phyloP scores from a whole-genome alignment of 1,284 basidiomycete genomes.

The Papiliotrema fonsecae region DNA sequence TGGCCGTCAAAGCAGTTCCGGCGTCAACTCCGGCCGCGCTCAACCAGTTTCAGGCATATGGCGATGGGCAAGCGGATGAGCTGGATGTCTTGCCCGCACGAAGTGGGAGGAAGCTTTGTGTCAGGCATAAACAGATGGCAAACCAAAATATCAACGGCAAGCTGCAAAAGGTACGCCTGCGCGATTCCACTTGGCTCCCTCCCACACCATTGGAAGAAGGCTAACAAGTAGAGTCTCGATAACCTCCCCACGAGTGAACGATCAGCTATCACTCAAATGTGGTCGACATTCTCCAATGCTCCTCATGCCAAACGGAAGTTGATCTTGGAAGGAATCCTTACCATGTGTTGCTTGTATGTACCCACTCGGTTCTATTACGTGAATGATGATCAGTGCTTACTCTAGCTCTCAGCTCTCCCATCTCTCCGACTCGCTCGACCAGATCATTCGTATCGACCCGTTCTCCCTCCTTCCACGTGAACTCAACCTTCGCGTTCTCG shows the following conservation, averaged over 20 bases:
- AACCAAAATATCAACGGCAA: conserved; percentile 90
- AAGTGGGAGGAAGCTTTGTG: conserved; percentile 44
- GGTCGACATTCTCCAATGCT: conserved; percentile 95
- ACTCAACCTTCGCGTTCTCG: conserved; percentile 81
- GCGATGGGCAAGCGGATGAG: neutral
- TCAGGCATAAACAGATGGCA: conserved; percentile 87
- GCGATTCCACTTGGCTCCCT: neutral
- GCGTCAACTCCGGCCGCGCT: neutral
- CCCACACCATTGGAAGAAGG: neutral
- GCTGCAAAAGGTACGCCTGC: conserved; percentile 73
- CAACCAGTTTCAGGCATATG: neutral
- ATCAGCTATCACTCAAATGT: conserved; percentile 83
- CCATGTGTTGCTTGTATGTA: conserved; percentile 91
- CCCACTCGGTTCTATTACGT: neutral
- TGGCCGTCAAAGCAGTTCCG: neutral
- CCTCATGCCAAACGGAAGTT: conserved; percentile 83
- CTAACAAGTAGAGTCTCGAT: conserved; percentile 94
- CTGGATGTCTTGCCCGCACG: conserved; percentile 30
- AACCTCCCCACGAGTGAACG: conserved; percentile 83
- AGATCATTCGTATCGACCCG: conserved; percentile 93
- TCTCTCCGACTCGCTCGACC: conserved; percentile 82
- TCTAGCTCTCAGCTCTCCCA: conserved; percentile 80
- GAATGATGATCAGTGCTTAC: neutral
- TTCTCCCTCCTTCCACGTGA: conserved; percentile 88
- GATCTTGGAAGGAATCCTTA: conserved; percentile 93